Base-by-base conservation (phyloP, 352 stramenopile genomes). In the Phytophthora sojae region DNA sequence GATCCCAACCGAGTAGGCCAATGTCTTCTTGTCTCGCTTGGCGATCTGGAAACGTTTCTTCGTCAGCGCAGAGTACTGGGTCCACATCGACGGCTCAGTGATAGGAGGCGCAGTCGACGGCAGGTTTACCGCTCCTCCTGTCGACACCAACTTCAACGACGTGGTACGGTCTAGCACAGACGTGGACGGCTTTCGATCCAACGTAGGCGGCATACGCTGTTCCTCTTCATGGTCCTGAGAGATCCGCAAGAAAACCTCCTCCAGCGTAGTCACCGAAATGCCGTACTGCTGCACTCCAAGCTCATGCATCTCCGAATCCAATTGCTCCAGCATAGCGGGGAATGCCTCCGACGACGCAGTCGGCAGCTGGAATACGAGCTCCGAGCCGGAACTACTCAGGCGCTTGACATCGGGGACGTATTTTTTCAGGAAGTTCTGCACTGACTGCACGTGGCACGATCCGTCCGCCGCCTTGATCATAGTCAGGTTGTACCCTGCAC, bases 191-290 rank as follows among this genome's bases (percentile, higher is more conserved):
- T 69, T 67, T 6, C 62, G 59, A 4, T 68, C 61, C 30, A 73
- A 29, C 9, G 47, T 32, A 44, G 61, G 44, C 19, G 51, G 9
- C 9, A 59, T 12, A n/a, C 61, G 26, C 25, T 64, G 56, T 12
- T 72, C 62, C 15, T 81, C 70, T 12, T 90, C 81, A 7, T 77
- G 75, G 3, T 88, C 82, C 8, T 71, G 61, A 14, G 86, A 82
- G 67, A 94, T 91, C 1, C 79, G 77, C 53, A 99, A 68, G 78
- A 99, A 99, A 0, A 99, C 97, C 83, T 99, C 98, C 75, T 99
- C 98, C 3, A 99, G 79, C 0, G 98, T 99, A 9, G 98, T 99
- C 42, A 99, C 97, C 7, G 93, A 97, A 29, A 99, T 91, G 23
- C 98, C 98, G 73, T 99, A 99, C 35, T 92, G 86, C 2, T 81